Conservation (phyloP, 345 rosid genomes). For the Noccaea bulbosa region DNA sequence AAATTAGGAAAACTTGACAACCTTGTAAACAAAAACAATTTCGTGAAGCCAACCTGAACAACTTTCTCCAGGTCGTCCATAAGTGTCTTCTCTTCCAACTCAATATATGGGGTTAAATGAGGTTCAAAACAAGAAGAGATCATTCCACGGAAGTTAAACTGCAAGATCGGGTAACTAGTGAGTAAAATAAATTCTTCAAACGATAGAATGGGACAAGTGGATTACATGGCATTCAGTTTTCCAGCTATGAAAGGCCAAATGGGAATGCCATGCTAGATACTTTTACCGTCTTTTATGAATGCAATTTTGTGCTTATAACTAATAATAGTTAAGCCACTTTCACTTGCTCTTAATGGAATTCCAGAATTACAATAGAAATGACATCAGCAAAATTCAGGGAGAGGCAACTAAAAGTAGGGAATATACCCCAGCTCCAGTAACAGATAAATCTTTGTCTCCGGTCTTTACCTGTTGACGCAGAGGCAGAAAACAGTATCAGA, state of each 20-base stretch:
- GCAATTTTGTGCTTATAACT: slow-evolving; percentile 26
- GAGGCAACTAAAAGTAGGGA: slow-evolving; percentile 27
- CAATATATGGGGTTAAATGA: slow-evolving; percentile 79
- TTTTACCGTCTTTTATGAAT: background rate
- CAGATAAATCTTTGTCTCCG: slow-evolving; percentile 75
- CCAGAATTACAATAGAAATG: slow-evolving; percentile 19
- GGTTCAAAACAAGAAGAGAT: slow-evolving; percentile 98
- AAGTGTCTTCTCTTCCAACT: slow-evolving; percentile 94
- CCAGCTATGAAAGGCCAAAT: slow-evolving; percentile 10
- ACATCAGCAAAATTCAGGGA: slow-evolving; percentile 27
- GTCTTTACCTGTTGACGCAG: slow-evolving; percentile 67
- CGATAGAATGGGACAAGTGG: slow-evolving; percentile 23
- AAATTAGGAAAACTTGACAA: slow-evolving; percentile 32
- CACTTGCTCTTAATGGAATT: slow-evolving; percentile 20
- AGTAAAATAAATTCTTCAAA: slow-evolving; percentile 23
- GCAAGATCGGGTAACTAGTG: slow-evolving; percentile 43
- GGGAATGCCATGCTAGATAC: background rate
- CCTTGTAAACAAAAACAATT: slow-evolving; percentile 29
- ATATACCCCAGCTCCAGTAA: slow-evolving; percentile 94
- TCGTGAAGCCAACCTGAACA: slow-evolving; percentile 64
- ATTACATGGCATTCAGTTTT: slow-evolving; percentile 22
- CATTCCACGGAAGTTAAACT: slow-evolving; percentile 98
- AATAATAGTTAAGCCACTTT: background rate
- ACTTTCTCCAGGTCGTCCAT: slow-evolving; percentile 97
- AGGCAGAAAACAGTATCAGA: slow-evolving; percentile 21